Base-by-base conservation (phyloP, 2,329 filamentous ascomycete genomes). In the Coniochaeta ligniaria region DNA sequence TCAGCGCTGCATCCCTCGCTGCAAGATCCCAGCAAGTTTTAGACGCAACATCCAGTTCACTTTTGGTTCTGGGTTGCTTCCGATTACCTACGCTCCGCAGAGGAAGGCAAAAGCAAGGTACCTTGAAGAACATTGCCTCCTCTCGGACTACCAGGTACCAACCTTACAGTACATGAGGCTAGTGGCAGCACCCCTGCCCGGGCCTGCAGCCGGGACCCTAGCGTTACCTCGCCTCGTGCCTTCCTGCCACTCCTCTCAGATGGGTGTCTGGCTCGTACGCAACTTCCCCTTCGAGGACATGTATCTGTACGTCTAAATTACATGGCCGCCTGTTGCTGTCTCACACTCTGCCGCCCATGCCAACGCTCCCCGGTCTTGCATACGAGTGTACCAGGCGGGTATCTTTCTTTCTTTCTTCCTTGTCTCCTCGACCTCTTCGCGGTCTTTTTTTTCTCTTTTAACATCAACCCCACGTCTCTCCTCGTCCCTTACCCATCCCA, bases 221-320 rank as follows among this genome's bases (percentile, higher is more conserved):
- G 22, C 47, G 47, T 52, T 31, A 52, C 35, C 54, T 35, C 54
- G 28, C 54, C 54, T 57, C 54, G 54, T 57, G 31, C 35, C 54
- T 57, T 24, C 55, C 35, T 31, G 26, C 22, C n/a, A n/a, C 55
- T n/a, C 7, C 56, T 45, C 17, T 24, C 36, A 31, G 24, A 45
- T 43, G n/a, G 6, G 2, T 22, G 6, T 24, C 43, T 43, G 38
- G 38, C 17, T 47, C 22, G 20, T 45, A 52, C 47, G 24, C 47
- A 12, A 28, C 47, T 52, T 45, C 36, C 20, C 6, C 35, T 58
- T 58, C 38, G n/a, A 5, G 7, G 5, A 22, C n/a, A 20, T 16
- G 56, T 28, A 57, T 36, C 54, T 26, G 26, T 57, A 58, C 56
- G 22, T 45, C 16, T n/a, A 58, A 58, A 58, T 58, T 58, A 45